Base-by-base conservation (phyloP, 305 asterid species). In the Fraxinus ornus region DNA sequence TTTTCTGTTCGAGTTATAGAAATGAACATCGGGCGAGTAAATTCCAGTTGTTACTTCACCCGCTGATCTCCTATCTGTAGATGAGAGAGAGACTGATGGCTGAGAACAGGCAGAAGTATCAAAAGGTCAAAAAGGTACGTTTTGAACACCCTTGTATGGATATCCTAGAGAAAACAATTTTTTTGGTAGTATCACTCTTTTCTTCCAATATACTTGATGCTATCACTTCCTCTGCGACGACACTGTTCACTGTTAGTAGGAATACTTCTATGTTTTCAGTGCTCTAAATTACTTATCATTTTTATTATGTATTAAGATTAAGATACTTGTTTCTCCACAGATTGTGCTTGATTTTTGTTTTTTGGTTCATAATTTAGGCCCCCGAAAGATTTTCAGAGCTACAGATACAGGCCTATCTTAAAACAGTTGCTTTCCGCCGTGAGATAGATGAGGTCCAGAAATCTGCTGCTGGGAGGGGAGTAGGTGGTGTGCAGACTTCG, bases 51-150 rank as follows among this genome's bases (percentile, higher is more conserved):
- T 60, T 78, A 78, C 79, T 39, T 76, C 47, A 83, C 82, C 32
- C 39, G 41, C 55, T 66, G 44, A 78, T 82, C 80, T 80, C 82
- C 79, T 90, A 68, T 83, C 84, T 86, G 85, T 88, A 97, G 99
- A 97, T 94, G 99, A 93, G 99, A 86, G 99, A 97, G 91, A 91
- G 98, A 81, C 88, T 94, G 88, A 94, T 97, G 98, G 98, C 98
- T n/a, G 99, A 94, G 90, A 97, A 94, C 87, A 91, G 99, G 82
- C 97, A 93, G 84, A 93, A 90, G 91, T 97, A 97, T 90, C 99
- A 97, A 88, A 92, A 93, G 88, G 97, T 97, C 80, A 97, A 97
- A 92, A 94, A 97, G 98, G 99, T 97, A 88, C 9, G 8, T 68
- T 26, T 39, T 17, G 44, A 68, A 77, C 47, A 55, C 35, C 75